Conservation (phyloP, 2,329 filamentous ascomycete genomes). For the Talaromyces sp. region DNA sequence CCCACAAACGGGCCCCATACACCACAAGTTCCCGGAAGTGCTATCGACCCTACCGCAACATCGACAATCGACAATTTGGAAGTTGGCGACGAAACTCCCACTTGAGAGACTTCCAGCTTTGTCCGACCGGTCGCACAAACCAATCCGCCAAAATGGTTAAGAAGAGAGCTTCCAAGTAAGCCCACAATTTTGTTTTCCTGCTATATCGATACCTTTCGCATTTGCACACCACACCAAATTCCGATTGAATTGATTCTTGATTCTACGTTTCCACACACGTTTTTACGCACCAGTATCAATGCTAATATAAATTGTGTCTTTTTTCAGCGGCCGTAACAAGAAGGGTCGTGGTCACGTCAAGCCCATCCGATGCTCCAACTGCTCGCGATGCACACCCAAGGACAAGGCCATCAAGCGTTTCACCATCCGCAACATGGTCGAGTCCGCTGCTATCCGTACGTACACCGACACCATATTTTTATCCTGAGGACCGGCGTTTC, state of each 20-base stretch:
- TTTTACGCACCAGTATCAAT: background rate
- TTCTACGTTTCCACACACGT: background rate
- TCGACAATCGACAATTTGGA: constrained; percentile 29
- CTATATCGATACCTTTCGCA: background rate
- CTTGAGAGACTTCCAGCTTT: constrained; percentile 18
- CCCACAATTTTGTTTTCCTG: constrained; percentile 10
- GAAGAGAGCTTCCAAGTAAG: constrained; percentile 71
- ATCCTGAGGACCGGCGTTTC: background rate
- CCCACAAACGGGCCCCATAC: constrained; percentile 31
- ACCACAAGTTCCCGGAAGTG: constrained; percentile 10
- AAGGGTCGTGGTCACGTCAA: constrained; percentile 99
- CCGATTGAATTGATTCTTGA: background rate
- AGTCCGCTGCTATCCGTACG: constrained; percentile 99
- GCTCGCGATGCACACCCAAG: constrained; percentile 90
- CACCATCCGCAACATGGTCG: constrained; percentile 99
- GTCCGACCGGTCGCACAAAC: constrained; percentile 30
- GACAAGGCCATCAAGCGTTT: constrained; percentile 99
- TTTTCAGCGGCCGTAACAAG: constrained; percentile 90
- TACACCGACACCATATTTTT: constrained; percentile 29
- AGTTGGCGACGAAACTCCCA: constrained; percentile 20
- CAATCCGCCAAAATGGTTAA: constrained; percentile 65
- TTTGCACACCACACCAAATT: background rate
- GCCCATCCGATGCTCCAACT: constrained; percentile 93
- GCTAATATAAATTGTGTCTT: background rate
- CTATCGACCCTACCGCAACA: constrained; percentile 38